Evolutionary conservation across 202 grass and related monocot genomes (phyloP), one percentile per base, ranked within the genome.

Genomic region (Eragrostis tef): DNA sequence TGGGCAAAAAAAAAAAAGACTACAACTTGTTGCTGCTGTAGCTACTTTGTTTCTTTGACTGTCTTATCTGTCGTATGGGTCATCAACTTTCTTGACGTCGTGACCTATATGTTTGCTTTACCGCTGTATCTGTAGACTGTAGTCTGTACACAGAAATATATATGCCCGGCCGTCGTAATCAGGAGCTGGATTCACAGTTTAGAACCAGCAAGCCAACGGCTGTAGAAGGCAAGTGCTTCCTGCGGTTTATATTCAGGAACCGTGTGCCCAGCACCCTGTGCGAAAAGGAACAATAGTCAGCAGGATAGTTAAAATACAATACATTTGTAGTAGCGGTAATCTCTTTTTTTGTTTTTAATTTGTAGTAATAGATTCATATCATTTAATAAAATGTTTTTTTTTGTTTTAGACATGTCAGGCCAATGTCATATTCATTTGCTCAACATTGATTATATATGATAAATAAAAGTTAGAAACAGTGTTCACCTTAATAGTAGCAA

Each of bases 181-280:
- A 25, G 25, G 58, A 43, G 64, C 76, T 56, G 25, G 67, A 73
- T 74, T 93, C 79, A 94, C 11, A 98, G 79, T 58, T 87, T 88
- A 68, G 87, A 73, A 24, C 86, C 90, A 34, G 75, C 52, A 45
- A 98, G 84, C 90, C 90, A 98, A 58, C 88, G 92, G 29, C 75
- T 87, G 63, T 94, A 98, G 50, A 98, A 94, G 50, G 90, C 88
- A 24, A 94, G 76, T 78, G 95, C 84, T 87, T 98, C 90, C 41
- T 81, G 71, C 10, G 95, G 95, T 75, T 98, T 98, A 74, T 98
- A 98, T 67, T 98, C 92, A 5, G 95, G 92, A 73, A 93, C 92
- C 27, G 92, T 91, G 78, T 98, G 92, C 19, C 92, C 92, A 66
- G 95, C 56, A 64, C 95, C 95, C 95, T 98, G 80, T n/a, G n/a